Evolutionary conservation across 2,329 filamentous ascomycete genomes (phyloP), one percentile per base, ranked within the genome.

Genomic region (Neospermospora avenae): DNA sequence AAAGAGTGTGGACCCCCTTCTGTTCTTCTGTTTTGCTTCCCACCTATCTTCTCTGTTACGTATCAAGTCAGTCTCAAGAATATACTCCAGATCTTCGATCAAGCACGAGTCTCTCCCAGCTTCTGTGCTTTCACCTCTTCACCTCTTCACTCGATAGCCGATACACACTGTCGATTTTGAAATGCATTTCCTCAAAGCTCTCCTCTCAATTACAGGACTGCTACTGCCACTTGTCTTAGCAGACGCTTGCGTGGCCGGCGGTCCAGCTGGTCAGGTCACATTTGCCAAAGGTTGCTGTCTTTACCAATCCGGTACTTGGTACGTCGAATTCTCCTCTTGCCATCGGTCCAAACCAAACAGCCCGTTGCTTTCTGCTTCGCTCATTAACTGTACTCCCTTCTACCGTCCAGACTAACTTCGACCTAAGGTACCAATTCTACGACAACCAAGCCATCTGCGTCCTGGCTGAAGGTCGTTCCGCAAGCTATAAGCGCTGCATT

Each of bases 201-300:
- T 65, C 58, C 49, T 59, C 56, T 7, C 52, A 39, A 10, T 64
- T 45, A 16, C 55, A 18, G 10, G 46, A 8, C 39, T 61, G 28
- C 57, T 66, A 35, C 25, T 57, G 24, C 37, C 61, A 22, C 57
- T 64, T 42, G 60, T 61, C 54, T 56, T 56, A 22, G 42, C 48
- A n/a, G 54, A 59, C 39, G 64, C 63, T 7, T 67, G 66, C 54
- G 65, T 69, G 46, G 66, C 63, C 22, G 65, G 65, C 28, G 63
- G 66, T 10, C 66, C 65, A 16, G 42, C 67, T 7, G 46, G 20
- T 22, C 59, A 64, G 59, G 63, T 68, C 7, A 59, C 65, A 6
- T 45, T 55, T 16, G 67, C 61, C 20, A 63, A 59, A 24, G 42
- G 39, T 22, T 68, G 65, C 61, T 67, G 67, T 54, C 51, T 53